A percentile compares a stretch with the other conserved stretches of the same genome.
phyloP scores from a whole-genome alignment of 441 rosid genomes.

The Gossypium aridum region DNA sequence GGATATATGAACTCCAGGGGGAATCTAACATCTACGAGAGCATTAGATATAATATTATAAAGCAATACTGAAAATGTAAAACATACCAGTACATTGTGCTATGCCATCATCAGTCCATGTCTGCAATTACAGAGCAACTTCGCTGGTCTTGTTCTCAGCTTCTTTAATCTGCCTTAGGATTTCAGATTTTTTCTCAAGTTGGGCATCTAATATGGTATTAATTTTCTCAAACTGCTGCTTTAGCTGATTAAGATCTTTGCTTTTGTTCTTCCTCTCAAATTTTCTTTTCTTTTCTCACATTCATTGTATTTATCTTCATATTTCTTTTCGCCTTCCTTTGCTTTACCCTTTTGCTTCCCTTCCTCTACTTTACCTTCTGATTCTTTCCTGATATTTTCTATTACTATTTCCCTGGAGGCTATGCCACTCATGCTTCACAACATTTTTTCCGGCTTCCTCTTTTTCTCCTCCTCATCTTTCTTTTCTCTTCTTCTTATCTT shows the following conservation, averaged over 20 bases:
- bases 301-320: slow-evolving; percentile 20
- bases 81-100: neutral
- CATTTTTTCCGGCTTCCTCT: slow-evolving; percentile 21
- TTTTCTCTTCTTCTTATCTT: neutral
- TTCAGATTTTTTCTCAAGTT: slow-evolving; percentile 39
- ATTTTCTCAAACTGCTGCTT: slow-evolving; percentile 52
- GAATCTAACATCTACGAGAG: neutral
- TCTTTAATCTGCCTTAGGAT: slow-evolving; percentile 55
- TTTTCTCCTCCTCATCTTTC: slow-evolving; percentile 8
- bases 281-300: slow-evolving; percentile 34
- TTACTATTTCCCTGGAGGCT: slow-evolving; percentile 22
- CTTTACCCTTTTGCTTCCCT: slow-evolving; percentile 15
- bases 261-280: slow-evolving; percentile 30
- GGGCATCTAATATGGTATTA: slow-evolving; percentile 45
- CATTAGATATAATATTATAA: neutral
- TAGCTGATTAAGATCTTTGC: slow-evolving; percentile 38
- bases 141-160: slow-evolving; percentile 27
- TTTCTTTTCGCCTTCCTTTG: slow-evolving; percentile 13
- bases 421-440: slow-evolving; percentile 17
- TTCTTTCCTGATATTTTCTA: slow-evolving; percentile 16
- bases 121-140: slow-evolving; percentile 13
- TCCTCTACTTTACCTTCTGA: slow-evolving; percentile 18
- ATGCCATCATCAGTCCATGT: neutral
- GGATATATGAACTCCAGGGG: neutral
- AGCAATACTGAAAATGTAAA: neutral